A percentile compares a stretch with the other conserved stretches of the same genome.
Evolutionary conservation across 116 monocot species (phyloP).

Genomic region (Zostera marina): DNA sequence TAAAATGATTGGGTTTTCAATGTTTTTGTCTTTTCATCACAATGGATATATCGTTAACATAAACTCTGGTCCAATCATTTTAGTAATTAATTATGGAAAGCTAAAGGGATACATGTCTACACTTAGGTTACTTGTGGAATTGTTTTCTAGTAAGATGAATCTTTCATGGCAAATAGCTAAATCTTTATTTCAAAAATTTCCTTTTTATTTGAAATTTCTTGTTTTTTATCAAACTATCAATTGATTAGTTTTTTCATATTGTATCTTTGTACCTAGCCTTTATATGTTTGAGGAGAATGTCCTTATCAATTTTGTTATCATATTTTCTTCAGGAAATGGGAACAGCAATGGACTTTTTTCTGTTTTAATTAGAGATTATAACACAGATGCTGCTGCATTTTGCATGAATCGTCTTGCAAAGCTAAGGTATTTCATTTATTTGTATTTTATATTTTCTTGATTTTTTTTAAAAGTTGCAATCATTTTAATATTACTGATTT

Average conservation of each 20-base stretch:
- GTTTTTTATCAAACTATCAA: too few species aligned
- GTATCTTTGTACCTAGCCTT: background rate
- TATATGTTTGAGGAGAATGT: background rate
- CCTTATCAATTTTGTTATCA: background rate
- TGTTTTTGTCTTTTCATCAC: too few species aligned
- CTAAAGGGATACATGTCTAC: background rate
- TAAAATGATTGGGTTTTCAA: background rate
- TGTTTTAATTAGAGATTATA: conserved; percentile 85
- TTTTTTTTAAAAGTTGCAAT: too few species aligned
- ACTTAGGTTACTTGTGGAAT: background rate
- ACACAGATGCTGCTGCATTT: conserved; percentile 86
- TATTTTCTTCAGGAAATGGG: conserved; percentile 60
- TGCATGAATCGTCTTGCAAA: conserved; percentile 98
- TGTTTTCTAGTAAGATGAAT: background rate
- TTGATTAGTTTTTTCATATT: background rate
- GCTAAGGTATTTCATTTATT: conserved; percentile 44
- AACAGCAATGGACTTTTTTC: conserved; percentile 86
- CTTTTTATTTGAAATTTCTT: too few species aligned
- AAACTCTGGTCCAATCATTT: too few species aligned
- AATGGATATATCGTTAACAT: too few species aligned
- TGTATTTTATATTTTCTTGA: background rate
- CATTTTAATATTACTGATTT: too few species aligned
- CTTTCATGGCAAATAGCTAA: too few species aligned
- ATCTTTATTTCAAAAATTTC: too few species aligned
- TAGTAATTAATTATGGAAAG: background rate